Base-by-base conservation (phyloP, 2,329 filamentous ascomycete genomes). In the Lecanoromycetidae sp. region DNA sequence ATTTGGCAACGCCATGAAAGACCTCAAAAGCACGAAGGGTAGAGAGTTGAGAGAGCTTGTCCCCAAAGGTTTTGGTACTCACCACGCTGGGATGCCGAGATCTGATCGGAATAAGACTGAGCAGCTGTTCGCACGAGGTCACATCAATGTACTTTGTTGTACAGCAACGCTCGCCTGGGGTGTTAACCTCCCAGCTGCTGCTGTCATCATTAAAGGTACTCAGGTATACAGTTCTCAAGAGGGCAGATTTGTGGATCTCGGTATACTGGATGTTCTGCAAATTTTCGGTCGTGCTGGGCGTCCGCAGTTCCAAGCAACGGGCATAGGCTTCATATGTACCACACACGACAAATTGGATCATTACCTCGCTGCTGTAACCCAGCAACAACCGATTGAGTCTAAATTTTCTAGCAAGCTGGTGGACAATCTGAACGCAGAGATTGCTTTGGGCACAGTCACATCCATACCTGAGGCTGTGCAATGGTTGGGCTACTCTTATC, bases 261-360 rank as follows among this genome's bases (percentile, higher is more conserved):
- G 91, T 3, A 98, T 98, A 55, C 74, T 98, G 2, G 91, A 98
- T 62, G 91, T 98, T 13, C 71, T 98, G 46, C 91, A 98, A 62
- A 98, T 98, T 50, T 98, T 98, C 60, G 91, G 91, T 71, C 88
- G 91, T 74, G 93, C 91, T 50, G 91, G 91, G 71, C 84, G 91
- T 63, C 91, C 93, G 33, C 91, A 98, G 61, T 98, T 95, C 57
- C 88, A 96, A 61, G 91, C 96, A 59, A 91, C 84, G 29, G 91
- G 91, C 71, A 94, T 96, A 56, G 93, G 93, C 54, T 95, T 95
- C 72, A 98, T 98, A 55, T 93, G 87, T 58, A 98, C 93, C 0
- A 94, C 87, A 0, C 83, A 88, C n/a, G 88, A 95, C 63, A 94
- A 88, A 61, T 71, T 98, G 7, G 70, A 82, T 25, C 90, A 98